phyloP scores from a whole-genome alignment of 805 yeast genomes.

The Saccharomyces cerevisiae region DNA sequence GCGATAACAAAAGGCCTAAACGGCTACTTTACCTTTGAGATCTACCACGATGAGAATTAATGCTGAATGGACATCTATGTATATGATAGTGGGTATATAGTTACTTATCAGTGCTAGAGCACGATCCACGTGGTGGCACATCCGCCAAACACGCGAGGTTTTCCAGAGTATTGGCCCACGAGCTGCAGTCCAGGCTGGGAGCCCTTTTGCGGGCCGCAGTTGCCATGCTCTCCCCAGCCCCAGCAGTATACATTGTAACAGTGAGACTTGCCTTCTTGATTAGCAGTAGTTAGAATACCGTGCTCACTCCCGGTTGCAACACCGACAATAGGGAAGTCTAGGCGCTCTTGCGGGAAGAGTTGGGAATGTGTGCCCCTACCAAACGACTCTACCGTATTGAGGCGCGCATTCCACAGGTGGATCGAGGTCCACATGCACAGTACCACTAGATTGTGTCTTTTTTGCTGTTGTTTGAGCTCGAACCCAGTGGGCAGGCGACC shows the following conservation, averaged over 20 bases:
- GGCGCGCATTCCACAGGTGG: conserved; percentile 35
- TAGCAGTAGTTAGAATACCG: conserved; percentile 40
- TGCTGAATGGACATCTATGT: background rate
- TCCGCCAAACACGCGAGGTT: conserved; percentile 24
- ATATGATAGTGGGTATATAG: background rate
- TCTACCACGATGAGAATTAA: background rate
- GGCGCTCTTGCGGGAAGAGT: conserved; percentile 25
- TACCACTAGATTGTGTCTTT: conserved; percentile 2
- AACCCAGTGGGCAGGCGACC: conserved; percentile 20
- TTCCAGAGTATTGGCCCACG: conserved; percentile 1
- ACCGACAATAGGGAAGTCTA: background rate
- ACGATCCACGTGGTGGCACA: conserved; percentile 29
- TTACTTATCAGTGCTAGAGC: conserved; percentile 22
- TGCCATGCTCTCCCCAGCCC: conserved; percentile 99
- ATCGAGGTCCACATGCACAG: conserved; percentile 71
- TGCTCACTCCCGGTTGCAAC: conserved; percentile 79
- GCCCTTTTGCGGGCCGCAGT: conserved; percentile 50
- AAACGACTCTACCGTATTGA: conserved; percentile 35
- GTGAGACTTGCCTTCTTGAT: background rate
- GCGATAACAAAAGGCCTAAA: background rate
- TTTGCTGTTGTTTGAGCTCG: conserved; percentile 7
- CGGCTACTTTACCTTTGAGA: background rate
- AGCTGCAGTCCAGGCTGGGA: conserved; percentile 7
- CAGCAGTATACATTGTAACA: conserved; percentile 48
- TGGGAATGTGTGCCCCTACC: conserved; percentile 83